phyloP scores from a whole-genome alignment of 306 rosid genomes.

The Fragaria vesca region DNA sequence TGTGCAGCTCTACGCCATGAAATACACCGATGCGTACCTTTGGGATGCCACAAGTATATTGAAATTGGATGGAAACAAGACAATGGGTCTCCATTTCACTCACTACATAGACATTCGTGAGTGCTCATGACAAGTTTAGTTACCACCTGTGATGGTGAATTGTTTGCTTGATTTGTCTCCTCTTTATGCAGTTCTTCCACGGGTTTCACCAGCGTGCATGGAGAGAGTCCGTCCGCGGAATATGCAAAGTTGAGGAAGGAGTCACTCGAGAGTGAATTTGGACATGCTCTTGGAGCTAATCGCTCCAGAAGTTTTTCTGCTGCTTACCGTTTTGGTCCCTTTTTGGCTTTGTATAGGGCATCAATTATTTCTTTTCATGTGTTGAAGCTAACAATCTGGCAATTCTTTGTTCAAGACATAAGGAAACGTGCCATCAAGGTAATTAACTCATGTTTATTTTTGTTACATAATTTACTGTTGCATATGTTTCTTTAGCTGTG shows the following conservation, averaged over 20 bases:
- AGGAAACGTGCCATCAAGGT: slow-evolving; percentile 81
- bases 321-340: slow-evolving; percentile 70
- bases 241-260: slow-evolving; percentile 93
- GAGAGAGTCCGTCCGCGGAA: slow-evolving; percentile 82
- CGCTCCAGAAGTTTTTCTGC: slow-evolving; percentile 60
- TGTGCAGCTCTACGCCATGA: slow-evolving; percentile 47
- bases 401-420: slow-evolving; percentile 59
- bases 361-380: slow-evolving; percentile 81
- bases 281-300: slow-evolving; percentile 69
- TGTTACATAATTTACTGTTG: not conserved
- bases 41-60: slow-evolving; percentile 37
- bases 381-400: slow-evolving; percentile 70
- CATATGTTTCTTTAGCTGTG: slow-evolving; percentile 15
- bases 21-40: slow-evolving; percentile 40
- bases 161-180: slow-evolving; percentile 16
- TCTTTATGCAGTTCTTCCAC: slow-evolving; percentile 62
- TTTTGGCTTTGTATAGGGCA: slow-evolving; percentile 88
- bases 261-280: slow-evolving; percentile 70
- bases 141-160: no score
- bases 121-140: slow-evolving; percentile 24
- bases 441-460: slow-evolving; percentile 3
- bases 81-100: slow-evolving; percentile 33
- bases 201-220: slow-evolving; percentile 86
- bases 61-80: slow-evolving; percentile 35
- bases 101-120: slow-evolving; percentile 59